Base-by-base conservation (phyloP, 352 stramenopile species). In the Globisporangium mamillatum region DNA sequence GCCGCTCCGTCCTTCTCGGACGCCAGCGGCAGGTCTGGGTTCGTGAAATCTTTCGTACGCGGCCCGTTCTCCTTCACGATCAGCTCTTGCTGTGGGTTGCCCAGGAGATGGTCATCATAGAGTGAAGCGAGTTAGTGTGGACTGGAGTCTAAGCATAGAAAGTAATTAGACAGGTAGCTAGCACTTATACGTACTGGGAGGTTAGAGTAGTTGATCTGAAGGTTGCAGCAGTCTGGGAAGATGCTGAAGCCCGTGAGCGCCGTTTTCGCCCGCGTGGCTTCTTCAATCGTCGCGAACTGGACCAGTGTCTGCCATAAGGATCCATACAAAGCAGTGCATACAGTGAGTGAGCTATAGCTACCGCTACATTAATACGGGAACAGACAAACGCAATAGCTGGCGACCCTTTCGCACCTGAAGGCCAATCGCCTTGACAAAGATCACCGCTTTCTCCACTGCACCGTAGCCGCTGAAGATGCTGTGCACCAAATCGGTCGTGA, bases 181-280 rank as follows among this genome's bases (percentile, higher is more conserved):
- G 41, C 3, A 5, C 38, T 1, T 4, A 20, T 20, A 70, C 74
- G 36, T 64, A 86, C 81, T 54, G 75, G 68, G 0, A 90, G 70
- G 38, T 90, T 88, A 8, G 81, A 90, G 66, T 77, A 90, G 66
- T 78, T 79, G 67, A 90, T 84, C 60, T 87, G 73, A 14, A 90
- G 81, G 8, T 69, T 72, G 29, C 81, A 90, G 67, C 81, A 88
- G 53, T 88, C 79, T 2, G 79, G 81, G 53, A 88, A 90, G 34
- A 90, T 79, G 29, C 70, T 83, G 16, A 88, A 66, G 20, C 79
- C 80, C n/a, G 79, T 73, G 29, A 90, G 78, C 55, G 70, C 79
- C 25, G 77, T 70, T 61, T 82, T 86, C 27, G 81, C 79, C 0
- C 64, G 54, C 22, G 76, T 71, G 6, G 81, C 79, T 36, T 88